phyloP scores from a whole-genome alignment of 139 green algal species.

The Ettlia oleoabundans region DNA sequence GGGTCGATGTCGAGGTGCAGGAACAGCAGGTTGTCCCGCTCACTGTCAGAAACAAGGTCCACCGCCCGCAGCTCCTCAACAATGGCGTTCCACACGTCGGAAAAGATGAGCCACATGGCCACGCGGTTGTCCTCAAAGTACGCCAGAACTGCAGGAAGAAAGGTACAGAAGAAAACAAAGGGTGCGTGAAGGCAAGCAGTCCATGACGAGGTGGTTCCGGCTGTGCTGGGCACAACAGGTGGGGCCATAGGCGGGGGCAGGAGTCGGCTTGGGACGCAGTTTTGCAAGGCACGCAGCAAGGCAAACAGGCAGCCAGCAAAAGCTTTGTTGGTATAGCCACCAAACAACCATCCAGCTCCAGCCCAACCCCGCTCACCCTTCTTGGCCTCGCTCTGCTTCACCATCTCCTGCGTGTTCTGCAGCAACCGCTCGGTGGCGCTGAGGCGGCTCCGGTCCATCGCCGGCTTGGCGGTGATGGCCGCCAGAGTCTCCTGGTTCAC shows the following conservation, averaged over 20 bases:
- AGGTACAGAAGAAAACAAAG: background rate
- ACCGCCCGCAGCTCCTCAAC: conserved; percentile 50
- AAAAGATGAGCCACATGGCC: conserved; percentile 55
- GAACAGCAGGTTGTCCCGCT: conserved; percentile 56
- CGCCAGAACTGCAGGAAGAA: background rate
- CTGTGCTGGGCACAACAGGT: background rate
- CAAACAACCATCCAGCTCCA: too few species aligned
- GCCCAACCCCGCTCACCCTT: background rate
- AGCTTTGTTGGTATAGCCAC: background rate
- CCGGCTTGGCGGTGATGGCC: background rate
- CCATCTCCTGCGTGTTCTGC: conserved; percentile 30
- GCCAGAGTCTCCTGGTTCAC: conserved; percentile 26
- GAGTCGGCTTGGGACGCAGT: background rate
- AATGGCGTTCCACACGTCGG: conserved; percentile 58
- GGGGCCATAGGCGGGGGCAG: background rate
- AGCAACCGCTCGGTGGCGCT: conserved; percentile 36
- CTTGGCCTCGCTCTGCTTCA: conserved; percentile 4
- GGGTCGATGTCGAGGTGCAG: conserved; percentile 53
- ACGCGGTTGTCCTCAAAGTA: conserved; percentile 42
- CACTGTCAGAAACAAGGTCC: conserved; percentile 49
- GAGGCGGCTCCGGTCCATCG: conserved; percentile 22
- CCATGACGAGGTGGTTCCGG: too few species aligned
- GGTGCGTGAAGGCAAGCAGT: background rate
- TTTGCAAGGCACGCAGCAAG: background rate
- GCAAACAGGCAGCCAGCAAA: background rate